Percentiles rank a stretch among this genome's conserved stretches.
Conservation (phyloP, 2,329 filamentous ascomycete genomes). For the Lachnellula occidentalis region DNA sequence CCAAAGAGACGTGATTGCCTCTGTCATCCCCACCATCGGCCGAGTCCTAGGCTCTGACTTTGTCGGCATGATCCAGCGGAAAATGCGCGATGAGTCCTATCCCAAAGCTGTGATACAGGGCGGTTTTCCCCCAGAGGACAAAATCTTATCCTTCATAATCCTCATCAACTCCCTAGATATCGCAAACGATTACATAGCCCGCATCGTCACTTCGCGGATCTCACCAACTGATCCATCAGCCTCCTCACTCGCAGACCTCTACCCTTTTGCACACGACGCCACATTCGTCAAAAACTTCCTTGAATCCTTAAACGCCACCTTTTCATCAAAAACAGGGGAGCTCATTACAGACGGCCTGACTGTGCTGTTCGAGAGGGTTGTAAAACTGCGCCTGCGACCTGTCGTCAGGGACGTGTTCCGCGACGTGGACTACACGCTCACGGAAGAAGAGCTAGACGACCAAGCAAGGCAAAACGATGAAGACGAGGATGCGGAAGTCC, state of each 20-base stretch:
- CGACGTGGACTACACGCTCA: conserved; percentile 78
- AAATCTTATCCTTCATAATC: conserved; percentile 82
- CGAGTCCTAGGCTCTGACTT: conserved; percentile 85
- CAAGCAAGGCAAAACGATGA: conserved; percentile 44
- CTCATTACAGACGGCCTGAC: conserved; percentile 78
- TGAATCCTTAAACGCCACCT: conserved; percentile 62
- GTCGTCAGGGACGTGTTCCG: conserved; percentile 86
- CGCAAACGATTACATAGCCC: conserved; percentile 81
- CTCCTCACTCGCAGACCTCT: conserved; percentile 54
- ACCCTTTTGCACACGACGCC: conserved; percentile 75
- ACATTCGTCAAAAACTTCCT: conserved; percentile 63
- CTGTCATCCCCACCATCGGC: conserved; percentile 71
- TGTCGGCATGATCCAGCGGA: conserved; percentile 92
- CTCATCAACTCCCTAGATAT: conserved; percentile 95
- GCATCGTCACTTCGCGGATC: conserved; percentile 72
- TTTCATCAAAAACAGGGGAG: conserved; percentile 73
- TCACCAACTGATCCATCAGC: conserved; percentile 38
- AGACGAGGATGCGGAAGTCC: conserved; percentile 42
- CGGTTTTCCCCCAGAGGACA: conserved; percentile 78
- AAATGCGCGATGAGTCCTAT: conserved; percentile 95
- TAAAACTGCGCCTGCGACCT: conserved; percentile 78
- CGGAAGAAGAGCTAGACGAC: conserved; percentile 55
- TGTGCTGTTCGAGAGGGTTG: conserved; percentile 80
- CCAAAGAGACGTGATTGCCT: conserved; percentile 70
- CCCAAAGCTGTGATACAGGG: conserved; percentile 75